Conservation (phyloP, 306 rosid genomes). For the Comarum palustre region DNA sequence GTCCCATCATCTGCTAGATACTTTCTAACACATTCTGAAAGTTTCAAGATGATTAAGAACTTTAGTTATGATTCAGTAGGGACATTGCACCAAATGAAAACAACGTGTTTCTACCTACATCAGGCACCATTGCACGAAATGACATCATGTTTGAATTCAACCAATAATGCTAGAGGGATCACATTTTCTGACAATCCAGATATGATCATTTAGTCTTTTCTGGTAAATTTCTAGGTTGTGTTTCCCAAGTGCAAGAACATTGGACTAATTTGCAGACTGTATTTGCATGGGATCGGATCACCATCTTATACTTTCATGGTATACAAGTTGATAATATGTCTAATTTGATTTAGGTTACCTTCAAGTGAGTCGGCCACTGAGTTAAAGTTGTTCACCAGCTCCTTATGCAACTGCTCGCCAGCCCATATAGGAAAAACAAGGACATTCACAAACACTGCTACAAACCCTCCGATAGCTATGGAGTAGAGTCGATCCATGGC, state of each 20-base stretch:
- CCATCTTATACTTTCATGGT: neutral
- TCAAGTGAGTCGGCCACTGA: conserved; percentile 67
- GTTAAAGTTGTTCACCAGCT: conserved; percentile 46
- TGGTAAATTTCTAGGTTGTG: neutral
- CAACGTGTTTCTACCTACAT: neutral
- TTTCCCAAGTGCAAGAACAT: neutral
- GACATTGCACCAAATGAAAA: no score
- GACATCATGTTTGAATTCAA: neutral
- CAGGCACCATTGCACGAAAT: no score
- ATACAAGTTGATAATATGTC: neutral
- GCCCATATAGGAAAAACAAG: conserved; percentile 70
- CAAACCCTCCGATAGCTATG: conserved; percentile 63
- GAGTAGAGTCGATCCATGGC: conserved; percentile 56
- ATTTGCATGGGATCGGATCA: neutral
- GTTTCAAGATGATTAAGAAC: neutral
- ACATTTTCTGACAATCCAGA: no score
- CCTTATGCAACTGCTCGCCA: conserved; percentile 57
- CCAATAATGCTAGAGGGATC: neutral
- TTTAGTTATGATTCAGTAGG: no score
- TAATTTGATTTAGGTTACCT: conserved; percentile 31
- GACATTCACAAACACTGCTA: conserved; percentile 61
- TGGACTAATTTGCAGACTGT: neutral
- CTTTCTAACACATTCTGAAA: conserved; percentile 59
- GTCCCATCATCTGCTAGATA: conserved; percentile 53
- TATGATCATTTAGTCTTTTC: neutral